Evolutionary conservation across 2,329 filamentous ascomycete species (phyloP).

Genomic region (Cadophora gregata): DNA sequence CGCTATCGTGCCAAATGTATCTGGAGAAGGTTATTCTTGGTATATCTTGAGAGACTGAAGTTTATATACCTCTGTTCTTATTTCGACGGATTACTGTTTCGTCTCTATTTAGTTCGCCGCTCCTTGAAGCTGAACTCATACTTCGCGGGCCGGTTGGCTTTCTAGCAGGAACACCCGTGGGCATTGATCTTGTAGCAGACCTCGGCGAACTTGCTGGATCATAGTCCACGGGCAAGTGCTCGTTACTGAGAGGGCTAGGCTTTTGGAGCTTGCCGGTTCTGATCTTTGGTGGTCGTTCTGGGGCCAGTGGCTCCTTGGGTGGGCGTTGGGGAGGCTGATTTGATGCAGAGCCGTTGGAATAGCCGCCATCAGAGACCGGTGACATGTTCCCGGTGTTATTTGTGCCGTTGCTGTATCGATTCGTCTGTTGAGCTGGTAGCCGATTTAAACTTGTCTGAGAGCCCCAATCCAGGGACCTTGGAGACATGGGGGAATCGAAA

Average conservation of each 20-base stretch:
- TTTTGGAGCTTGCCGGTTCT: constrained; percentile 60
- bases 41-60: background rate
- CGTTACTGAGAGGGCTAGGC: constrained; percentile 61
- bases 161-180: constrained; percentile 41
- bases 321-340: constrained; percentile 60
- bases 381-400: constrained; percentile 40
- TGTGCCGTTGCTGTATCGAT: constrained; percentile 50
- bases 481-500: constrained; percentile 65
- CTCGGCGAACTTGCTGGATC: constrained; percentile 36
- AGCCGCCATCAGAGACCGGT: constrained; percentile 43
- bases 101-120: constrained; percentile 41
- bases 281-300: constrained; percentile 53
- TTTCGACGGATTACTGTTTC: constrained; percentile 40
- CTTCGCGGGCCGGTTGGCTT: constrained; percentile 46
- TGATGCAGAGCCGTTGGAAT: constrained; percentile 38
- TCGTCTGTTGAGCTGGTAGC: constrained; percentile 56
- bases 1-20: constrained; percentile 59
- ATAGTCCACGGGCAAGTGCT: constrained; percentile 47
- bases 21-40: constrained; percentile 44
- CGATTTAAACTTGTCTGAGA: constrained; percentile 65
- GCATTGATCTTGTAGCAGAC: constrained; percentile 37
- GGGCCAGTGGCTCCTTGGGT: constrained; percentile 66
- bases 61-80: constrained; percentile 58
- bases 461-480: constrained; percentile 66
- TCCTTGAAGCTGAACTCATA: constrained; percentile 41